These are phyloP conservation scores for Bipolaris cookei DNA, from an alignment of 2,329 filamentous ascomycete species.

Conservation along the genomic window DNA sequence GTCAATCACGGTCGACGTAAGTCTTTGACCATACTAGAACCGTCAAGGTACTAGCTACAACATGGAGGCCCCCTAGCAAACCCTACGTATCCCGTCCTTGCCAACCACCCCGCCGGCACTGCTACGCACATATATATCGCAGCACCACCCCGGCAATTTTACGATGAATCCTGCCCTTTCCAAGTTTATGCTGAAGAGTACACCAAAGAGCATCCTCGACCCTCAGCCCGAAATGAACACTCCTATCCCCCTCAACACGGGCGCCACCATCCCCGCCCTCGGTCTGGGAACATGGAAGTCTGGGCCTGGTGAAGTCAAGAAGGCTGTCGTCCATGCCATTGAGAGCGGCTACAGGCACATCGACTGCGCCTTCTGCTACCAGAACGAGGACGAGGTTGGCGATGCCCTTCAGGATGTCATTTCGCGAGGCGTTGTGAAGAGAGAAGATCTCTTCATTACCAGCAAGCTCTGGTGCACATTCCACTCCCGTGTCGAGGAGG, in stretches of 20 bases:
- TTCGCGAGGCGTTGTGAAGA: constrained; percentile 69
- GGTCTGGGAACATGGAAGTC: constrained; percentile 51
- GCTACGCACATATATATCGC: constrained; percentile 45
- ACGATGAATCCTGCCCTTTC: constrained; percentile 50
- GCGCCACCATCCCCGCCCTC: constrained; percentile 48
- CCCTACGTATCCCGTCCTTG: constrained; percentile 1
- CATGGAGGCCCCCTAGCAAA: constrained; percentile 18
- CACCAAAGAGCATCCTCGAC: constrained; percentile 45
- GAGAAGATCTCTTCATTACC: constrained; percentile 81
- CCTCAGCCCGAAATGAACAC: constrained; percentile 51
- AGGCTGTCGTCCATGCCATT: constrained; percentile 56
- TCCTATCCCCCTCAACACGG: constrained; percentile 49
- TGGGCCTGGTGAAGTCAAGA: constrained; percentile 55
- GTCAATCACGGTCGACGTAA: constrained; percentile 39
- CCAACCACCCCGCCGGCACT: constrained; percentile 10
- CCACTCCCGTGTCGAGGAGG: constrained; percentile 71
- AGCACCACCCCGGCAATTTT: constrained; percentile 12
- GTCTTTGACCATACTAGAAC: constrained; percentile 12
- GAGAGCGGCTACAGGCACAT: constrained; percentile 62
- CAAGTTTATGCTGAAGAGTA: constrained; percentile 50
- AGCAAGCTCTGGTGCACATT: constrained; percentile 88
- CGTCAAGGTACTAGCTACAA: constrained; percentile 7
- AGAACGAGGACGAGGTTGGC: constrained; percentile 83
- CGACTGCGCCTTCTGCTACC: constrained; percentile 78
- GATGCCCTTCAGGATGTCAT: constrained; percentile 77